phyloP scores from a whole-genome alignment of 306 rosid genomes.

The Glycyrrhiza uralensis region DNA sequence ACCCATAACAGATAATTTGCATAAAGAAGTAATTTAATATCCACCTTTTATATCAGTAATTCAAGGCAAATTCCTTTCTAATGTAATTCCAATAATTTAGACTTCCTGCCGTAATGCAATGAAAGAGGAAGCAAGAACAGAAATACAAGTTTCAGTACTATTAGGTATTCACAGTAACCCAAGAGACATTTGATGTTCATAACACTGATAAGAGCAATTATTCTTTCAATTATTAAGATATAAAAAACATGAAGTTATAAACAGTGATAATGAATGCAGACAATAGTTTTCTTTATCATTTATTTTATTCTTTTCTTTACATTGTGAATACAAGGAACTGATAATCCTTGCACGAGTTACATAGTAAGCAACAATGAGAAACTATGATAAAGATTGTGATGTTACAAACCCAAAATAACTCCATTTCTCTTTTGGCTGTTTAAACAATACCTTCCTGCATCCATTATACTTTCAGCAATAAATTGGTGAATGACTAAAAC shows the following conservation, averaged over 20 bases:
- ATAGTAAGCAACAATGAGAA: slow-evolving; percentile 12
- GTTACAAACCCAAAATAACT: not conserved
- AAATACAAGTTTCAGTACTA: not conserved
- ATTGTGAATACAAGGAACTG: not conserved
- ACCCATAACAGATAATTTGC: not conserved
- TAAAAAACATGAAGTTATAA: not conserved
- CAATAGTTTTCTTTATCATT: not conserved
- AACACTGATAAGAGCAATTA: not conserved
- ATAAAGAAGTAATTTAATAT: not conserved
- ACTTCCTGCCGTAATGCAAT: not conserved
- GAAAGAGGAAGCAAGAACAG: not conserved
- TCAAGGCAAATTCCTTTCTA: not conserved
- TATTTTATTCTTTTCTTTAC: not conserved
- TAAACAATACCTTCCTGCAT: not conserved
- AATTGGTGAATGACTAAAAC: slow-evolving; percentile 25
- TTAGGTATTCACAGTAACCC: not conserved
- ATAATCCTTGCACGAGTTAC: not conserved
- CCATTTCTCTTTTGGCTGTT: not conserved
- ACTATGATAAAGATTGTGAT: slow-evolving; percentile 6
- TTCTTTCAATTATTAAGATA: not conserved
- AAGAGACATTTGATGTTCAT: not conserved
- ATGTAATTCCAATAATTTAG: not conserved
- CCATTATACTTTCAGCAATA: slow-evolving; percentile 11
- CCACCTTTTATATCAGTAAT: not conserved
- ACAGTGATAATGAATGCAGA: slow-evolving; percentile 3